Conservation (phyloP, 1,284 basidiomycete species). For the Marasmius sp. region DNA sequence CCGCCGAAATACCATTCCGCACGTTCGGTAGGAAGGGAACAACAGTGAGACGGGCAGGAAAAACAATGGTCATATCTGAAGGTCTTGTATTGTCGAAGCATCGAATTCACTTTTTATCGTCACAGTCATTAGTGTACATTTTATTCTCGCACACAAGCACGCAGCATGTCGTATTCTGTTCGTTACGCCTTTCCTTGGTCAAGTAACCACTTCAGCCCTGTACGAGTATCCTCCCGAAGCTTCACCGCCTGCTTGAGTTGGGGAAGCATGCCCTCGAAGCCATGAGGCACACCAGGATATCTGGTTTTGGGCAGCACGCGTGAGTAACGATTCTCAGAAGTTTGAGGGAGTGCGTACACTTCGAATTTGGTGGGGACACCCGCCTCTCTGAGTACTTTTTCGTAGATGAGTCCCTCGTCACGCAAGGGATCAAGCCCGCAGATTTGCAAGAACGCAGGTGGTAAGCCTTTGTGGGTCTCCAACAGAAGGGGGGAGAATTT, state of each 20-base stretch:
- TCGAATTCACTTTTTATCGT: too few species aligned
- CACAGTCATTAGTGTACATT: too few species aligned
- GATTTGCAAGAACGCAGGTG: conserved; percentile 9
- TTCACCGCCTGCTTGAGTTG: neutral
- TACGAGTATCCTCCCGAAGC: neutral
- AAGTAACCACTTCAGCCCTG: neutral
- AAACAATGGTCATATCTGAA: too few species aligned
- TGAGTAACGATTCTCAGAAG: neutral
- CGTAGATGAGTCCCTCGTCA: conserved; percentile 14
- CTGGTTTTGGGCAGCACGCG: neutral
- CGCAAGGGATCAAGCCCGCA: conserved; percentile 15
- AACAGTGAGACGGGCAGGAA: too few species aligned
- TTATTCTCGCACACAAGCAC: too few species aligned
- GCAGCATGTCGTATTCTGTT: too few species aligned
- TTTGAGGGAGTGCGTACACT: conserved; percentile 2
- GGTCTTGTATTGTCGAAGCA: too few species aligned
- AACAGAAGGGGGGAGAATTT: conserved; percentile 7
- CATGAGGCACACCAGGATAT: neutral
- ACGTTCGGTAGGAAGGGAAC: too few species aligned
- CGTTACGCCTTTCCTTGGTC: neutral
- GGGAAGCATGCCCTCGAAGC: neutral
- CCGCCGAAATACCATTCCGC: too few species aligned
- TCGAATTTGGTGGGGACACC: conserved; percentile 11
- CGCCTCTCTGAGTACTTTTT: conserved; percentile 6
- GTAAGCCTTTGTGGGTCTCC: conserved; percentile 6